Conservation (phyloP, 768 basidiomycete species). For the Auricularia sp. region DNA sequence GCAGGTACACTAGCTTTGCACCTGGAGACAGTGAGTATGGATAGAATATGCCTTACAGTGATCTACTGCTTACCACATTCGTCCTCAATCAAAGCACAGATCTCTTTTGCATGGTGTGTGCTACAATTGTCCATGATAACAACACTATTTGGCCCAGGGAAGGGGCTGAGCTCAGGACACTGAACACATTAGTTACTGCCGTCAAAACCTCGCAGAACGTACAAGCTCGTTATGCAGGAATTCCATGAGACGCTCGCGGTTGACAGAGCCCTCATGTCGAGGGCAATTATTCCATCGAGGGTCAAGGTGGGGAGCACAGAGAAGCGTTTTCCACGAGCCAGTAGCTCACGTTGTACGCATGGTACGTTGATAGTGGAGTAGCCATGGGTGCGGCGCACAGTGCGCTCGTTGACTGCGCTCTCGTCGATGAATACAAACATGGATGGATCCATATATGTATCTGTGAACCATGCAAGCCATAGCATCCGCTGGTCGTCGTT, state of each 20-base stretch:
- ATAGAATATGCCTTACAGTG: too few species aligned
- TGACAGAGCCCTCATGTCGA: not conserved
- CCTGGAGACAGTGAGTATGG: not conserved
- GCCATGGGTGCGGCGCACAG: too few species aligned
- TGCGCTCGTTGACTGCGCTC: too few species aligned
- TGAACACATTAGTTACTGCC: too few species aligned
- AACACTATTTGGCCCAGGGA: slow-evolving; percentile 15
- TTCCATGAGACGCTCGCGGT: not conserved
- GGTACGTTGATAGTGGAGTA: too few species aligned
- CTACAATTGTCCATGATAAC: slow-evolving; percentile 18
- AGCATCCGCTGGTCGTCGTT: too few species aligned
- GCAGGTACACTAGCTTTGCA: slow-evolving; percentile 14
- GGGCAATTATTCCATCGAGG: not conserved
- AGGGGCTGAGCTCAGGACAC: slow-evolving; percentile 8
- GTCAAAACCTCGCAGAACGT: too few species aligned
- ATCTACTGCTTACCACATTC: slow-evolving; percentile 2
- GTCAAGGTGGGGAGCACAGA: not conserved
- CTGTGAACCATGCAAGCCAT: too few species aligned
- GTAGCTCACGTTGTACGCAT: too few species aligned
- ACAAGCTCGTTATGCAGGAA: not conserved
- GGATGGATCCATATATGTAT: too few species aligned
- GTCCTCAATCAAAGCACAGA: slow-evolving; percentile 8
- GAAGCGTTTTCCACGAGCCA: not conserved
- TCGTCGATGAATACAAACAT: too few species aligned
- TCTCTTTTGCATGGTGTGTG: slow-evolving; percentile 13